Base-by-base conservation (phyloP, 176 grass and related monocot species). In the Ensete ventricosum region DNA sequence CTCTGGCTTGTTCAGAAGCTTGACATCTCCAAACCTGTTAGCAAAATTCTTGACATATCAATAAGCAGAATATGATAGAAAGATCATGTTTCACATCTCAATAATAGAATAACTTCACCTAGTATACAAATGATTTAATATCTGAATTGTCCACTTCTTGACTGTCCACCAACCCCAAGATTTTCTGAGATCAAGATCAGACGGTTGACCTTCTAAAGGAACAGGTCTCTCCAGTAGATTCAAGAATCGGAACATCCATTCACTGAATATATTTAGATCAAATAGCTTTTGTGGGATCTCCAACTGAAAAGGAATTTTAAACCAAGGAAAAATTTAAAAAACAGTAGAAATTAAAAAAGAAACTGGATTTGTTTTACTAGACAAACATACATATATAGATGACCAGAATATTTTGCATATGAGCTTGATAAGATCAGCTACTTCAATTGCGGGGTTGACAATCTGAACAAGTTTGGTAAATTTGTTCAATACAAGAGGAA, bases 271-370 rank as follows among this genome's bases (percentile, higher is more conserved):
- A 71, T 85, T 84, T 20, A 79, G 80, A 75, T 89, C 83, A 76
- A 87, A 87, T n/a, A 96, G 80, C 83, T 96, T 88, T 62, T 91
- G 89, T 8, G 92, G 92, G 76, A 96, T 96, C 75, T 96, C 92
- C 82, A 96, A 64, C 92, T 96, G 73, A 54, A 83, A 49, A 79
- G 64, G 9, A 2, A 34, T 9, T 50, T 54, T 71, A 24, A 25
- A 77, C 24, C 74, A 79, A 72, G 52, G 78, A 79, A 78, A 74
- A 23, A 84, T 29, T 14, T 2, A 67, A 73, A 52, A 26, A 11
- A n/a, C 71, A 53, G 20, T 16, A 52, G 53, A 49, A 72, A 76
- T 17, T 25, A 63, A 72, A 62, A 60, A 73, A 14, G 9, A 27
- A 55, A 21, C 2, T 1, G 23, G 9, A 53, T 25, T 73, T 20